Percentiles rank a stretch among this genome's conserved stretches.
These are phyloP conservation scores for Scenedesmus sp. DNA, from an alignment of 163 green algal species.

Conservation along the genomic window DNA sequence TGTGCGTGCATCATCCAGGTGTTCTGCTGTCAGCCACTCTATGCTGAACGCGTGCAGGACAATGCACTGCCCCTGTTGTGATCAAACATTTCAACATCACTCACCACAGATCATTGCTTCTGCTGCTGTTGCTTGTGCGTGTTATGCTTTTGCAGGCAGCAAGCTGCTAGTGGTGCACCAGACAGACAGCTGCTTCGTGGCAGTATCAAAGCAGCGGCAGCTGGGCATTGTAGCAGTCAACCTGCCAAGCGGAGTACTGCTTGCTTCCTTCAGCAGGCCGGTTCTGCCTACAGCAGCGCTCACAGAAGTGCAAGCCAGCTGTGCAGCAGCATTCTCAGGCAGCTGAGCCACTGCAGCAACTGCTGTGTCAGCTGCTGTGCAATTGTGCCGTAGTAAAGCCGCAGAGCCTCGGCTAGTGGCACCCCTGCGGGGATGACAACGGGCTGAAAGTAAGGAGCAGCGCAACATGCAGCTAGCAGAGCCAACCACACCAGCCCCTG, in stretches of 20 bases:
- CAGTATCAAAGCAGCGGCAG: conserved; percentile 24
- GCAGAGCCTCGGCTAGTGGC: not conserved
- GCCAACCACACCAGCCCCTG: not conserved
- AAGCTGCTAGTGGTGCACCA: conserved; percentile 43
- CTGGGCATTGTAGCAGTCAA: conserved; percentile 40
- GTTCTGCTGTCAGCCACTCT: not conserved
- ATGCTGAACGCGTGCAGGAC: not conserved
- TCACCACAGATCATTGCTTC: no score
- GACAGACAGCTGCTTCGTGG: conserved; percentile 27
- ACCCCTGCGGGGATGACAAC: not conserved
- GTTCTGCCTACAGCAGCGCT: not conserved
- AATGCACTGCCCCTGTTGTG: not conserved
- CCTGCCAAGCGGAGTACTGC: conserved; percentile 35
- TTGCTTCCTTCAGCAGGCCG: conserved; percentile 17
- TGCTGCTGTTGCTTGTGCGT: no score
- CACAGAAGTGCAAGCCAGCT: not conserved
- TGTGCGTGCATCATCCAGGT: not conserved
- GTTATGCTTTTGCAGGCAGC: conserved; percentile 7
- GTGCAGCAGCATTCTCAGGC: not conserved
- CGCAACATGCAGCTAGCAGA: not conserved
- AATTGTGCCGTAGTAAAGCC: not conserved
- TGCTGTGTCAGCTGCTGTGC: not conserved
- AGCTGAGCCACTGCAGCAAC: not conserved
- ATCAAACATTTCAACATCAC: no score
- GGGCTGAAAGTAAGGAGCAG: not conserved